These are phyloP conservation scores for Camellia japonica DNA, from an alignment of 148 eudicot species.

Conservation along the genomic window DNA sequence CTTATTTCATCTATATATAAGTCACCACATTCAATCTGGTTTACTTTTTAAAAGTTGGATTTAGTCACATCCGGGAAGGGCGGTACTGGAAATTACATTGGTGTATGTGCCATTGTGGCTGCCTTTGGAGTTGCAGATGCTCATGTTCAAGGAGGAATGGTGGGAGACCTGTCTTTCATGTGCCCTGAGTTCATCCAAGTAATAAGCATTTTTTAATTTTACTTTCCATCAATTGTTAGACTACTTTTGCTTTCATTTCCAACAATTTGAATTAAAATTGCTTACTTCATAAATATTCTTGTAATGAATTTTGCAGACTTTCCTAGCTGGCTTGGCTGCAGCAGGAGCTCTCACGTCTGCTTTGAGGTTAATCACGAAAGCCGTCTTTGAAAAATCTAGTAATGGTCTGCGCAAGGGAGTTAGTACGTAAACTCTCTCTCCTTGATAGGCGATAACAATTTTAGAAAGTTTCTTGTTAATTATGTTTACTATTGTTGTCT, in stretches of 20 bases:
- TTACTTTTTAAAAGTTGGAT: slow-evolving; percentile 16
- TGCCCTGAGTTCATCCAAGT: slow-evolving; percentile 31
- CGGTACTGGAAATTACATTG: slow-evolving; percentile 18
- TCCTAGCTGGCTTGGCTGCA: slow-evolving; percentile 38
- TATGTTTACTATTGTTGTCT: neutral
- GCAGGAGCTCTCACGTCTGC: slow-evolving; percentile 44
- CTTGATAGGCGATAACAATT: neutral
- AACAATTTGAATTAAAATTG: neutral
- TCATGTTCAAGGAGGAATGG: slow-evolving; percentile 30
- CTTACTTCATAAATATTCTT: neutral
- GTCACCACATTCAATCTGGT: too few relatives aligned
- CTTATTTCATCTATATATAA: neutral
- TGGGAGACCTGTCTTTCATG: slow-evolving; percentile 28
- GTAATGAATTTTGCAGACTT: slow-evolving; percentile 17
- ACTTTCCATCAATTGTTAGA: neutral
- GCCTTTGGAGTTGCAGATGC: slow-evolving; percentile 26
- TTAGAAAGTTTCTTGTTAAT: neutral
- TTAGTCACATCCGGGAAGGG: slow-evolving; percentile 24
- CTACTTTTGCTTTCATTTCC: neutral
- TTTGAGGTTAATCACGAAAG: slow-evolving; percentile 43
- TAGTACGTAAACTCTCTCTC: slow-evolving; percentile 14
- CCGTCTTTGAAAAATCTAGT: slow-evolving; percentile 31
- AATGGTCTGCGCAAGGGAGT: slow-evolving; percentile 39
- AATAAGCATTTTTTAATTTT: neutral
- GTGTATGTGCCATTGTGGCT: slow-evolving; percentile 22